Evolutionary conservation across 2,329 filamentous ascomycete genomes (phyloP).

Genomic region (Pezicula rhizophila): DNA sequence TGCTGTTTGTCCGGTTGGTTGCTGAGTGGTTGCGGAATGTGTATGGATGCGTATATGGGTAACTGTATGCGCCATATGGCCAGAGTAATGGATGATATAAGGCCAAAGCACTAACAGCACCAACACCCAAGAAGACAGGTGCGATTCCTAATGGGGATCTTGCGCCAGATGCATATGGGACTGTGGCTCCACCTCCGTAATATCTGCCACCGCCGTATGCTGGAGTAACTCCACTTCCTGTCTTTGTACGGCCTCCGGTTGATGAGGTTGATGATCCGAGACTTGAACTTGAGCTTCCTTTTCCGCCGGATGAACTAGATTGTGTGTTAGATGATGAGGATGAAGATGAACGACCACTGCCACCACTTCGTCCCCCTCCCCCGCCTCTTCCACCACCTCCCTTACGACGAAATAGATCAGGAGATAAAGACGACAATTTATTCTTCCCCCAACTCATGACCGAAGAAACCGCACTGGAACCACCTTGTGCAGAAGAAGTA

Average conservation of each 20-base stretch:
- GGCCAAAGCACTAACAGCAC: slow-evolving; percentile 30
- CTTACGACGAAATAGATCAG: slow-evolving; percentile 18
- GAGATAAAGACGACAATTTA: too few relatives aligned
- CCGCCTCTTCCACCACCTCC: slow-evolving; percentile 13
- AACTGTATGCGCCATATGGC: slow-evolving; percentile 57
- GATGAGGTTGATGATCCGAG: slow-evolving; percentile 23
- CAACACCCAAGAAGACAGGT: slow-evolving; percentile 45
- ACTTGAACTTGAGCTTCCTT: slow-evolving; percentile 23
- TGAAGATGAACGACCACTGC: slow-evolving; percentile 5
- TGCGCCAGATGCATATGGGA: slow-evolving; percentile 55
- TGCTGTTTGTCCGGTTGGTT: slow-evolving; percentile 26
- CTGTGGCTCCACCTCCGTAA: slow-evolving; percentile 59
- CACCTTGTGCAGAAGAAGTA: slow-evolving; percentile 1
- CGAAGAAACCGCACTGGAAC: background rate
- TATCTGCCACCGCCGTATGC: slow-evolving; percentile 55
- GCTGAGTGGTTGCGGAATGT: slow-evolving; percentile 40
- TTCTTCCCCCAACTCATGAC: too few relatives aligned
- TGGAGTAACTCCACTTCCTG: slow-evolving; percentile 52
- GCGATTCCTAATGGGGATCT: slow-evolving; percentile 44
- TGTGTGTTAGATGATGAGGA: slow-evolving; percentile 5
- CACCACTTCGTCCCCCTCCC: slow-evolving; percentile 36
- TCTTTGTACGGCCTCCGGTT: slow-evolving; percentile 45
- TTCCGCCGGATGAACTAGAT: slow-evolving; percentile 8
- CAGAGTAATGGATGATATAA: slow-evolving; percentile 45
- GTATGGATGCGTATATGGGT: slow-evolving; percentile 53